These are phyloP conservation scores for Stromatinia cepivora DNA, from an alignment of 2,329 filamentous ascomycete species.

Conservation along the genomic window DNA sequence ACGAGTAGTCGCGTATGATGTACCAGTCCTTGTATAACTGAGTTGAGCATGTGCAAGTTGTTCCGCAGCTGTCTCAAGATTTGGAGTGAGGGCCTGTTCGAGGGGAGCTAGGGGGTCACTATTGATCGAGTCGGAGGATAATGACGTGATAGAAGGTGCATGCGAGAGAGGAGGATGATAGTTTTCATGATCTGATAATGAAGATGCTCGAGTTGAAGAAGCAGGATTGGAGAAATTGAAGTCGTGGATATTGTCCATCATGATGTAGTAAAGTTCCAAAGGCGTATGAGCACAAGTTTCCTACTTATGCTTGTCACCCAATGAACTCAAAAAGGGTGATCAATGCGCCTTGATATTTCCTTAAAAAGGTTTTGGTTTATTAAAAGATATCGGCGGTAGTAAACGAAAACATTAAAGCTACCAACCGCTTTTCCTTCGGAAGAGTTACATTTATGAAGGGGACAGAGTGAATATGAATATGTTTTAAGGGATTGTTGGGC, in stretches of 20 bases:
- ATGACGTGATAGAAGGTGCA: conserved; percentile 20
- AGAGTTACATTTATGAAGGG: not conserved
- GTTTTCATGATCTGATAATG: conserved; percentile 30
- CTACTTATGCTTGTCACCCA: not conserved
- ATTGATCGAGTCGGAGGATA: conserved; percentile 31
- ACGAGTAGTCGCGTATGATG: conserved; percentile 47
- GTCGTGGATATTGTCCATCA: conserved; percentile 26
- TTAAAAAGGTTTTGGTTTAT: not conserved
- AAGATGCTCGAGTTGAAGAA: conserved; percentile 20
- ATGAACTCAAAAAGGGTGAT: not conserved
- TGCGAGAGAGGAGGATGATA: conserved; percentile 23
- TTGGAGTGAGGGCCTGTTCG: conserved; percentile 44
- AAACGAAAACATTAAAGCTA: not conserved
- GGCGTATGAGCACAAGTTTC: not conserved
- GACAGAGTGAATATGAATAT: not conserved
- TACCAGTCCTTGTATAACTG: conserved; percentile 44
- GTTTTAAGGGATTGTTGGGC: not conserved
- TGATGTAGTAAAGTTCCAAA: conserved; percentile 19
- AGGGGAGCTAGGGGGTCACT: conserved; percentile 42
- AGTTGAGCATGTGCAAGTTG: conserved; percentile 42
- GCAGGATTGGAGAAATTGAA: conserved; percentile 14
- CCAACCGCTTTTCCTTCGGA: not conserved
- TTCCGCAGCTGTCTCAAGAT: conserved; percentile 45
- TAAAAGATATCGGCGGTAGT: no score
- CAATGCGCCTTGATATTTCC: not conserved